These are phyloP conservation scores for Corylus avellana DNA, from an alignment of 306 rosid genomes.

Conservation along the genomic window DNA sequence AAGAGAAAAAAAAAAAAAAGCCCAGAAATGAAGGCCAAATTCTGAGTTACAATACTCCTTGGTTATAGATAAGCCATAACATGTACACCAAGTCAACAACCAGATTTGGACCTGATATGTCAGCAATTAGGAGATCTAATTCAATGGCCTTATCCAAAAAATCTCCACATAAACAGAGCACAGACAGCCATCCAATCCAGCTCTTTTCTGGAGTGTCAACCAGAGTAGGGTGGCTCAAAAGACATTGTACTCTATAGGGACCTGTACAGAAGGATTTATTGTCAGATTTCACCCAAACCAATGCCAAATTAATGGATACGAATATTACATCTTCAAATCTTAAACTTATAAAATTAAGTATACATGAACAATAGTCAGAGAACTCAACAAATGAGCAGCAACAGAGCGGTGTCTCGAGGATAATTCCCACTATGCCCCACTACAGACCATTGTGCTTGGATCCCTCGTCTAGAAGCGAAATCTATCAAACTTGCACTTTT, in stretches of 20 bases:
- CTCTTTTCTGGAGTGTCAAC: constrained; percentile 16
- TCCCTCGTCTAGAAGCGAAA: neutral
- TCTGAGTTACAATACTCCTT: constrained; percentile 27
- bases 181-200: constrained; percentile 18
- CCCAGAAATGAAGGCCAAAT: constrained; percentile 14
- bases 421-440: neutral
- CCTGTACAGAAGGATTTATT: constrained; percentile 43
- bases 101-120: constrained; percentile 25
- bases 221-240: constrained; percentile 24
- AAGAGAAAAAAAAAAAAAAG: neutral
- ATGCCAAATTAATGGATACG: constrained; percentile 8
- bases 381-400: constrained; percentile 3
- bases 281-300: constrained; percentile 33
- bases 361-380: neutral
- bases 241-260: constrained; percentile 9
- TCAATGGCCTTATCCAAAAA: constrained; percentile 16
- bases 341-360: neutral
- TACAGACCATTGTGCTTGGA: neutral
- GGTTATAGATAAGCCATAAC: constrained; percentile 27
- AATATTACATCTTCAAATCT: neutral
- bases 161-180: constrained; percentile 17
- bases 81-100: constrained; percentile 28
- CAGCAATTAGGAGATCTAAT: constrained; percentile 24
- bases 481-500: constrained; percentile 7
- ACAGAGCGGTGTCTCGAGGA: neutral